Base-by-base conservation (phyloP, 2,329 filamentous ascomycete species). In the Aspergillus novofumigatus region DNA sequence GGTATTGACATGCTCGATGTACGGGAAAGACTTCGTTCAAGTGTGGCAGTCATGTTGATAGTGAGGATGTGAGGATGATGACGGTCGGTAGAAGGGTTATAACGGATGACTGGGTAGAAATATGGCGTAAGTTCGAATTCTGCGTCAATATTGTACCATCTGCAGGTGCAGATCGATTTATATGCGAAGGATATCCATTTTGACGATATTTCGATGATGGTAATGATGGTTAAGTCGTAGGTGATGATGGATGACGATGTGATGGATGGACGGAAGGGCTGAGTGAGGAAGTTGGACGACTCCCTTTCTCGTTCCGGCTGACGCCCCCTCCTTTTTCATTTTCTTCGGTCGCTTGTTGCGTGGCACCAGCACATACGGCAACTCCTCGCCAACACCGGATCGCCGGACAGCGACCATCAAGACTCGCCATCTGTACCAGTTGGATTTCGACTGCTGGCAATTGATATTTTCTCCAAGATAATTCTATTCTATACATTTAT, bases 1-100 rank as follows among this genome's bases (percentile, higher is more conserved):
- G 69, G 67, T 51, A 72, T 67, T 7, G 72, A 74, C 59, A 72
- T 69, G 64, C 69, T 74, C 53, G 73, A 73, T 29, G 72, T 68
- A 60, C 72, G 67, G 59, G 71, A 73, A 54, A 72, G 67, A 63
- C 69, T 71, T 60, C 70, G 68, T 66, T 73, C 73, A 10, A 73
- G 67, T 17, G 67, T 72, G 38, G 68, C 61, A 49, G 71, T 72
- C 69, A 72, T 73, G 58, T 59, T 65, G 61, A 28, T 38, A 29
- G n/a, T 44, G 29, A 44, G 49, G 45, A 54, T 26, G 25, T n/a
- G n/a, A n/a, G 23, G 23, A 26, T 51, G 52, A 53, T 47, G 53
- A 26, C 49, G 52, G 51, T 48, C 29, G 50, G 28, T n/a, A 29
- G 44, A 25, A 28, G 35, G 23, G 32, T 3, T 44, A 54, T 53